Percentiles rank a stretch among this genome's conserved stretches.
phyloP scores from a whole-genome alignment of 371 early-diverging fungal genomes.

The Batkoa obscura region DNA sequence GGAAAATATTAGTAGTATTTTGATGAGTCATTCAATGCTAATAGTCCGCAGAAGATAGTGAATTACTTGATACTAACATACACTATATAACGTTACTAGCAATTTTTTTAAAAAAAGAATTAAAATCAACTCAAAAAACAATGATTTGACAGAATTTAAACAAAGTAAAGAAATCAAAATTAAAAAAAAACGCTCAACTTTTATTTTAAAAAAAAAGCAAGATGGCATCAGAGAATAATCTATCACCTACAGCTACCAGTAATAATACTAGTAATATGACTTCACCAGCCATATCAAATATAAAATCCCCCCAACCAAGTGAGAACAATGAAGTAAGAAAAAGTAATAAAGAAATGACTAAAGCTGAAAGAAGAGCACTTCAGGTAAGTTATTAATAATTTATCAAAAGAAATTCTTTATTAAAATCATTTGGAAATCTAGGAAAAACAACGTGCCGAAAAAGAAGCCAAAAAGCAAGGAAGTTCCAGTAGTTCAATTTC shows the following conservation, averaged over 20 bases:
- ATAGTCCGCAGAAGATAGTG: constrained; percentile 57
- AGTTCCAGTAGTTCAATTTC: constrained; percentile 14
- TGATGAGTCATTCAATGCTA: too few relatives aligned
- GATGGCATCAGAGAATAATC: not conserved
- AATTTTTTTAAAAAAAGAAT: too few relatives aligned
- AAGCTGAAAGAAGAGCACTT: constrained; percentile 71
- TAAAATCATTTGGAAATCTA: constrained; percentile 12
- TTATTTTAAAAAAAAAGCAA: not conserved
- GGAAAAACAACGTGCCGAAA: constrained; percentile 55
- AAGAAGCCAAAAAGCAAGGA: constrained; percentile 30
- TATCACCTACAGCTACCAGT: not conserved
- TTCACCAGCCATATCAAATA: not conserved
- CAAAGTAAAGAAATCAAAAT: not conserved
- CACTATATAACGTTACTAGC: too few relatives aligned
- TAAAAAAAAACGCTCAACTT: not conserved
- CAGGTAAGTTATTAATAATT: constrained; percentile 15
- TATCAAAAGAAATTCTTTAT: not conserved
- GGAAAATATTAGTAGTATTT: too few relatives aligned
- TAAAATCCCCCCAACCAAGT: not conserved
- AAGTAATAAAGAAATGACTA: constrained; percentile 58
- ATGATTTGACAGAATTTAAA: not conserved
- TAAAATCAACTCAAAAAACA: too few relatives aligned
- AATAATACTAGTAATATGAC: not conserved
- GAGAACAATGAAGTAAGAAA: constrained; percentile 12
- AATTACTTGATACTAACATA: too few relatives aligned